Evolutionary conservation across 2,329 filamentous ascomycete genomes (phyloP), one percentile per base, ranked within the genome.

Genomic region (Colletotrichum paranaense): DNA sequence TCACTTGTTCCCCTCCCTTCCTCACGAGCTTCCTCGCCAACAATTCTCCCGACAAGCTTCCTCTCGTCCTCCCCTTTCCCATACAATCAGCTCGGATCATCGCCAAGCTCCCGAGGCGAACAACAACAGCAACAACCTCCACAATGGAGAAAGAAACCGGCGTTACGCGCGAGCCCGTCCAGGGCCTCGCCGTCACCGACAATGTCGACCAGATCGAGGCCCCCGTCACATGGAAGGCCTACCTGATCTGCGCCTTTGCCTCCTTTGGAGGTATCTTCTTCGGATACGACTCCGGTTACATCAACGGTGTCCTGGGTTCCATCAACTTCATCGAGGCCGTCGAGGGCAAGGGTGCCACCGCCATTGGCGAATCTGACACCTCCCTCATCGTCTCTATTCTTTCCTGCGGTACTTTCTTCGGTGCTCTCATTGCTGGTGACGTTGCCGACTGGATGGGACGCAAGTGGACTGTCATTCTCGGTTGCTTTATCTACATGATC

Each of bases 221-320:
- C 14, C 91, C 92, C 77, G 88, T 93, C 77, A 93, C 91, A 76
- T 83, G 89, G 83, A 91, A 92, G 85, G 91, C 91, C 68, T 93
- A 93, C 81, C 74, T 92, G 63, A 88, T 93, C 79, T 93, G 91
- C 82, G 91, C 90, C 76, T 93, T 93, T 76, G 92, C 92, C 73
- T 90, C 91, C 42, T 92, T 93, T 74, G 92, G 92, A 78, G 92
- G 90, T 82, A 93, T 94, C 83, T 92, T 94, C 85, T 93, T 94
- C 83, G 93, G 93, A 62, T 95, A 93, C 83, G 93, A 95, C 79
- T 93, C 92, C 55, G 93, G 93, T 77, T 93, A 93, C 84, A 93
- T 94, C 85, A 91, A 90, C 80, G 91, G 91, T 80, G 90, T 92
- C 72, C 84, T 89, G 53, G 89, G 86, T 76, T 84, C 86, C 76